These are phyloP conservation scores for Rhizopus arrhizus DNA, from an alignment of 371 early-diverging fungal genomes.

Conservation along the genomic window DNA sequence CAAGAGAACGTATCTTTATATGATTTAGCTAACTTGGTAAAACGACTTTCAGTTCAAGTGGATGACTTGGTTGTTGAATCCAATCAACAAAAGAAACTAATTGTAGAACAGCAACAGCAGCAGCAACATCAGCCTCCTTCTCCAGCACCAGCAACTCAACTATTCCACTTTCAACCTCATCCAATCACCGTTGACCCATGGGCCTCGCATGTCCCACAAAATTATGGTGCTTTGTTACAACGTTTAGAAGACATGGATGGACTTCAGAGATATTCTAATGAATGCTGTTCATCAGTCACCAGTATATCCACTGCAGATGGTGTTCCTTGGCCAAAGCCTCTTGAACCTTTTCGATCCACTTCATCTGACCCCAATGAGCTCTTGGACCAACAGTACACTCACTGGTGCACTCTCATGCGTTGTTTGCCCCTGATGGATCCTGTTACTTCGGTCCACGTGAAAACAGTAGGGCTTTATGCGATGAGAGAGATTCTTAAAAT, in stretches of 20 bases:
- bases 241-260: constrained; percentile 22
- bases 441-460: constrained; percentile 32
- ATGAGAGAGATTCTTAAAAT: constrained; percentile 40
- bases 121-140: background rate
- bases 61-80: constrained; percentile 28
- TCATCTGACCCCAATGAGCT: background rate
- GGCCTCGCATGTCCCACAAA: constrained; percentile 31
- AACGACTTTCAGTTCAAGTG: constrained; percentile 27
- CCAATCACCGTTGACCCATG: constrained; percentile 33
- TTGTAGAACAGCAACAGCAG: constrained; percentile 1
- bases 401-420: constrained; percentile 47
- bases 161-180: constrained; percentile 4
- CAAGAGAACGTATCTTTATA: constrained; percentile 21
- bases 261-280: constrained; percentile 22
- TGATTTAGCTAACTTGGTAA: constrained; percentile 28
- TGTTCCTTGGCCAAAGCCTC: constrained; percentile 33
- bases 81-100: constrained; percentile 3
- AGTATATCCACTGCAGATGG: constrained; percentile 24
- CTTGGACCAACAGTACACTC: constrained; percentile 28
- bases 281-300: constrained; percentile 9
- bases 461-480: constrained; percentile 37
- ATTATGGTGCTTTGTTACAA: constrained; percentile 33
- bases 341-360: constrained; percentile 21
- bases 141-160: constrained; percentile 7
- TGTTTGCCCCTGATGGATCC: constrained; percentile 41